Base-by-base conservation (phyloP, 2,329 filamentous ascomycete genomes). In the Zasmidium cellare region DNA sequence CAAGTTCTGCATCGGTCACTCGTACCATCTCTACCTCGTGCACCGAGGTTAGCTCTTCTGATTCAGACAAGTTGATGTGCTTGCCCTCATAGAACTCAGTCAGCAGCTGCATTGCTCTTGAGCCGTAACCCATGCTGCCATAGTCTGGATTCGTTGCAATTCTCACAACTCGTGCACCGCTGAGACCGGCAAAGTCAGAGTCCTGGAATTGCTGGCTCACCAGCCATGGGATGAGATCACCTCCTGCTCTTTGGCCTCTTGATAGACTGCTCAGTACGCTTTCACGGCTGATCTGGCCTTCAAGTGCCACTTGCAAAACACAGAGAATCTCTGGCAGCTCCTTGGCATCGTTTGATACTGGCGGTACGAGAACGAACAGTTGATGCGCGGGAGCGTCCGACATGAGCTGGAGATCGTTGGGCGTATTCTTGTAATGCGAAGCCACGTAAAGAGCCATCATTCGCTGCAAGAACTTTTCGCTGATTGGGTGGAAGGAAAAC, bases 131-230 rank as follows among this genome's bases (percentile, higher is more conserved):
- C 91, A 96, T 96, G 48, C 83, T 85, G 53, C 89, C 82, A 67
- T 96, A 97, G 65, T 97, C 92, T 0, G 96, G 94, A 72, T 97
- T 96, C 0, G 94, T 97, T 19, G 96, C 94, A 69, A 99, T 97
- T 50, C 94, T 87, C 16, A 99, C 93, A 48, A 99, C 80, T 60
- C 94, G 86, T 31, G 93, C 94, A 56, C 94, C 96, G 14, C 93
- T 97, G 0, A 99, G 82, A 44, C 90, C 88, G 12, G 93, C 94
- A 72, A 99, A 99, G 65, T 97, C 92, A 65, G 96, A 91, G 68
- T 99, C 94, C 71, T 97, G 94, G 79, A 96, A 99, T 72, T 99
- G 94, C 72, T 97, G 92, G 72, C 91, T 96, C 62, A 99, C 90
- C 28, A 97, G 84, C 94, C 94, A 99, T 0, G 94, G 94, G 57